Conservation (phyloP, 345 rosid species). For the Sonneratia alba region DNA sequence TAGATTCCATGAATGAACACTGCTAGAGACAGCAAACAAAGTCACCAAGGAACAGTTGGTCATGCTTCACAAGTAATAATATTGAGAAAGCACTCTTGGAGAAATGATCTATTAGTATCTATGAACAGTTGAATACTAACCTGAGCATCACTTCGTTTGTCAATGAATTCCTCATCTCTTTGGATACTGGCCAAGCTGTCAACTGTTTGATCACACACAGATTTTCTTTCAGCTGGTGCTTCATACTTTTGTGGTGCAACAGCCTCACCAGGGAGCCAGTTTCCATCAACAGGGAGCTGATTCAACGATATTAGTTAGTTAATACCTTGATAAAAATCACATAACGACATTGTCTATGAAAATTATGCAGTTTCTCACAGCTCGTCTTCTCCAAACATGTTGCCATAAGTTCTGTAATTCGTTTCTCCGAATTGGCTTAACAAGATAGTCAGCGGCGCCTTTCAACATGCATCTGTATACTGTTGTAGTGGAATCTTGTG, state of each 20-base stretch:
- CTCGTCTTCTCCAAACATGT: constrained; percentile 95
- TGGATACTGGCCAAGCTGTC: constrained; percentile 27
- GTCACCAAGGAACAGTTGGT: too few relatives aligned
- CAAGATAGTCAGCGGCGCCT: constrained; percentile 94
- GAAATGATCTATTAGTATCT: background rate
- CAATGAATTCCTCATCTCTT: constrained; percentile 32
- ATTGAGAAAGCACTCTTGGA: too few relatives aligned
- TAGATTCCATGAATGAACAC: constrained; percentile 73
- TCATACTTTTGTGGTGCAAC: constrained; percentile 64
- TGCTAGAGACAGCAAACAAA: constrained; percentile 27
- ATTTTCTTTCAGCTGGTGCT: constrained; percentile 56
- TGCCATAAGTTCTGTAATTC: constrained; percentile 93
- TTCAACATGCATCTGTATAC: constrained; percentile 89
- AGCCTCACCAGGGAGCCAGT: constrained; percentile 35
- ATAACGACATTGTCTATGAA: background rate
- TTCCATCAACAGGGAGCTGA: background rate
- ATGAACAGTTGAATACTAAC: constrained; percentile 29
- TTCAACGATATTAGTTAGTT: background rate
- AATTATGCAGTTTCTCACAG: constrained; percentile 24
- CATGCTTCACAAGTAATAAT: too few relatives aligned
- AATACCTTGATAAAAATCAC: background rate
- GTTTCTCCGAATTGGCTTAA: constrained; percentile 88
- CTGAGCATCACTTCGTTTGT: constrained; percentile 55
- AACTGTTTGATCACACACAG: constrained; percentile 36
- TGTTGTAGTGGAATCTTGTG: constrained; percentile 61